Conservation (phyloP, 108 stramenopile species). For the Nannochloropsis gaditana region DNA sequence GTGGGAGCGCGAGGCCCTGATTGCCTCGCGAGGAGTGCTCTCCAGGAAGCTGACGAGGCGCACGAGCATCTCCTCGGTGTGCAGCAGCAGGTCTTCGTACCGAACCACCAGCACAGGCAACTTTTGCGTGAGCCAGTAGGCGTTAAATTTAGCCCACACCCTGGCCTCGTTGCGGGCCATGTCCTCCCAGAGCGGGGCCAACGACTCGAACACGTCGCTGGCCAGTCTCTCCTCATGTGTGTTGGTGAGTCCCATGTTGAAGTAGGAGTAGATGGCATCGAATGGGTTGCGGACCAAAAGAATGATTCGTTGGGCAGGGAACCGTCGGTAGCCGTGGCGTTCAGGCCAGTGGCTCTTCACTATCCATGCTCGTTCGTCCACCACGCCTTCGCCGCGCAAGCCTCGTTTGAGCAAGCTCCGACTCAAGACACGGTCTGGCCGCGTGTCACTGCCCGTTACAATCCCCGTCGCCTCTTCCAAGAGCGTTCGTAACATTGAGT, state of each 20-base stretch:
- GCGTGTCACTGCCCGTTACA: conserved; percentile 86
- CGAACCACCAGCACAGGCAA: conserved; percentile 34
- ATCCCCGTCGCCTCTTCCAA: conserved; percentile 43
- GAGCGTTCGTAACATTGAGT: conserved; percentile 35
- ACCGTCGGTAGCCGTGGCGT: conserved; percentile 64
- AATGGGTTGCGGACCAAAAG: conserved; percentile 89
- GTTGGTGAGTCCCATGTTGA: conserved; percentile 86
- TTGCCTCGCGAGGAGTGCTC: conserved; percentile 8
- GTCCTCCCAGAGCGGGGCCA: conserved; percentile 35
- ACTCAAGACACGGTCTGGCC: conserved; percentile 64
- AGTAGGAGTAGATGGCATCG: conserved; percentile 92
- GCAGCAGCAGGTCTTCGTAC: conserved; percentile 41
- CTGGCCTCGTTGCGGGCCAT: conserved; percentile 38
- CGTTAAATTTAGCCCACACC: conserved; percentile 44
- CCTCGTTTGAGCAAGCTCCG: conserved; percentile 25
- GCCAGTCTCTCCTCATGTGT: conserved; percentile 67
- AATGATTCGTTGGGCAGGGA: conserved; percentile 55
- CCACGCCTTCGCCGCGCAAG: conserved; percentile 62
- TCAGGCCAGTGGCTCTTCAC: conserved; percentile 97
- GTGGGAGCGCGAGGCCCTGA: not conserved
- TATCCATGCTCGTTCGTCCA: conserved; percentile 65
- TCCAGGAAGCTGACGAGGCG: conserved; percentile 22
- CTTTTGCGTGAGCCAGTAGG: conserved; percentile 30
- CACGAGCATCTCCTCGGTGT: conserved; percentile 14
- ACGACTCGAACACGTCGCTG: conserved; percentile 24